phyloP scores from a whole-genome alignment of 208 protist species.

The Acanthamoeba divionensis region DNA sequence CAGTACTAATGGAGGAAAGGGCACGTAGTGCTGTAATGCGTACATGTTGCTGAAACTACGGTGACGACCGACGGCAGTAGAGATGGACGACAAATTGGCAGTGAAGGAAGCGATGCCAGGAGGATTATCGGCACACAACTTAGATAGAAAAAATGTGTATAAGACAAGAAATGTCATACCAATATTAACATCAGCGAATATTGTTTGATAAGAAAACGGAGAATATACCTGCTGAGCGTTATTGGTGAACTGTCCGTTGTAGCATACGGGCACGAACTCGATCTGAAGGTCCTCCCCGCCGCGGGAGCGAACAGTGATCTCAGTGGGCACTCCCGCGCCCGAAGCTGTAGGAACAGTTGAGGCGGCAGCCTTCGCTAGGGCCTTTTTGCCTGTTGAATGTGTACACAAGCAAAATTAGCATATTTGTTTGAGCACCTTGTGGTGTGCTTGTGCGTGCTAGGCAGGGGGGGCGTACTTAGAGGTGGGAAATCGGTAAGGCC shows the following conservation, averaged over 20 bases:
- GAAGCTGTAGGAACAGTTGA: no score
- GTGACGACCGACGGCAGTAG: background rate
- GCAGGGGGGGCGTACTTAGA: no score
- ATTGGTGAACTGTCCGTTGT: background rate
- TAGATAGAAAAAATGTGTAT: background rate
- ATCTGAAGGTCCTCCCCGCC: background rate
- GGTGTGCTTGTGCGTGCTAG: no score
- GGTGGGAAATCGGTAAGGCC: background rate
- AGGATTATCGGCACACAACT: constrained; percentile 1
- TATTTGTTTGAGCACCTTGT: no score
- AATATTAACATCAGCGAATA: no score
- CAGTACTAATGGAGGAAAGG: background rate
- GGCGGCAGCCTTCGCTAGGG: no score
- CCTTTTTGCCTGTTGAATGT: no score
- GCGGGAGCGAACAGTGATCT: background rate
- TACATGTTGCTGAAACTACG: background rate
- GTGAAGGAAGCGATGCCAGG: background rate
- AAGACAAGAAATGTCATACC: no score
- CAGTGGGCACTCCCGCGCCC: background rate
- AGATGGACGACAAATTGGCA: background rate
- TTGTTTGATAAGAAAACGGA: no score
- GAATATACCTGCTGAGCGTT: background rate
- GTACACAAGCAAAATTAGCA: no score
- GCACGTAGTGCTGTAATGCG: background rate
- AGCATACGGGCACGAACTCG: background rate